Conservation (phyloP, 306 rosid genomes). For the Pueraria montana region DNA sequence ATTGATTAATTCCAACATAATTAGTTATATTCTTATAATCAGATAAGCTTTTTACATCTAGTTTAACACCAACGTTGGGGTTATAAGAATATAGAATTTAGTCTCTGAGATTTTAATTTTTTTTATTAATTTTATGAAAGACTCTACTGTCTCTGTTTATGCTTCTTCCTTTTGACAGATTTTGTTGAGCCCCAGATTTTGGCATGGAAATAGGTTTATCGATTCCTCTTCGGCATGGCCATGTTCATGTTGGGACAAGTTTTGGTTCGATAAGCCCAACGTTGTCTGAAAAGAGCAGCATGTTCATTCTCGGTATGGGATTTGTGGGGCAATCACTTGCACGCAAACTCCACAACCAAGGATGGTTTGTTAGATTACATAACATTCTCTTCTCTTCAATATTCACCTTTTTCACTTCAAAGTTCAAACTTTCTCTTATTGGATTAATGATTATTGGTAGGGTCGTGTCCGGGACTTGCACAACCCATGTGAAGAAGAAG, state of each 20-base stretch:
- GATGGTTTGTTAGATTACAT: constrained; percentile 61
- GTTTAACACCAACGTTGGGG: fast-evolving
- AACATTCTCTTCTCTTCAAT: background rate
- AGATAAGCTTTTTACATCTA: too few relatives aligned
- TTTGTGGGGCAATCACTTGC: constrained; percentile 76
- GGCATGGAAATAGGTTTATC: constrained; percentile 46
- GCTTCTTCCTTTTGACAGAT: too few relatives aligned
- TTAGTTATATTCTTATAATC: too few relatives aligned
- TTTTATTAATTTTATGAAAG: too few relatives aligned
- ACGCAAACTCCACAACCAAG: constrained; percentile 67
- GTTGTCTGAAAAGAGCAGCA: constrained; percentile 56
- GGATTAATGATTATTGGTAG: constrained; percentile 26
- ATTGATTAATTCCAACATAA: too few relatives aligned
- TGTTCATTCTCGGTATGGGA: constrained; percentile 83
- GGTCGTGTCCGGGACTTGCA: constrained; percentile 84
- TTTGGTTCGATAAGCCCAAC: constrained; percentile 26
- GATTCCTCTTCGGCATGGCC: constrained; percentile 22
- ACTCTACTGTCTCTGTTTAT: too few relatives aligned
- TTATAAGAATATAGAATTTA: too few relatives aligned
- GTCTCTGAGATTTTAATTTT: too few relatives aligned
- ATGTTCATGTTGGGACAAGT: constrained; percentile 41
- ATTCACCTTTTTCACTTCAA: constrained; percentile 26
- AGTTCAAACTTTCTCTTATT: constrained; percentile 24
- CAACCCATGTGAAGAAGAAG: constrained; percentile 69
- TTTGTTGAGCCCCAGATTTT: background rate